Percentiles rank a stretch among this genome's conserved stretches.
phyloP scores from a whole-genome alignment of 192 early-diverging fungal species.

The Geosiphon pyriformis region DNA sequence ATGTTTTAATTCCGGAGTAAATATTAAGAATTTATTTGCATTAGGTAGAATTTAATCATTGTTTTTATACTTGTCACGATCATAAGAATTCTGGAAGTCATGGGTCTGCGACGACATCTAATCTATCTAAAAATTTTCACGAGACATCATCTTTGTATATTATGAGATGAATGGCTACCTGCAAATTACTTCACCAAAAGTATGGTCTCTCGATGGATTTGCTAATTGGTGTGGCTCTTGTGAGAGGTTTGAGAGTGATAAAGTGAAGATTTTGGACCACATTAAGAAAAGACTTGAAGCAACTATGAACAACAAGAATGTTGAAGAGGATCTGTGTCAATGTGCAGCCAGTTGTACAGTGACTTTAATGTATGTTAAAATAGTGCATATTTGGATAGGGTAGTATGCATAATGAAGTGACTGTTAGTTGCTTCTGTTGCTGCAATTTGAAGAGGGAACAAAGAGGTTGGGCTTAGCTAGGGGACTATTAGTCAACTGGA shows the following conservation, averaged over 20 bases:
- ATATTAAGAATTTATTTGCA: too few species aligned
- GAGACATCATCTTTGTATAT: too few species aligned
- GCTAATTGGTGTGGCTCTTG: slow-evolving; percentile 14
- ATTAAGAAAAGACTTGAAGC: slow-evolving; percentile 17
- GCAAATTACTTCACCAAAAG: slow-evolving; percentile 12
- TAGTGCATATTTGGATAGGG: slow-evolving; percentile 13
- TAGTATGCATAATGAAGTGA: slow-evolving; percentile 19
- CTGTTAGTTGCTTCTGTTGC: slow-evolving; percentile 17
- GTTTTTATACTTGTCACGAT: too few species aligned
- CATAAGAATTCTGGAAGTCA: too few species aligned
- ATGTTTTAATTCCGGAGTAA: too few species aligned
- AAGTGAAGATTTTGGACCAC: slow-evolving; percentile 19
- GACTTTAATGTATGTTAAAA: neutral
- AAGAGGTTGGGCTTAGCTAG: slow-evolving; percentile 15
- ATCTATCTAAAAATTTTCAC: too few species aligned
- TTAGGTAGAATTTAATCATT: too few species aligned
- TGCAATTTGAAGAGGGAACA: slow-evolving; percentile 21
- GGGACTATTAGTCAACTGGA: slow-evolving; percentile 25
- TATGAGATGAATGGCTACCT: slow-evolving; percentile 10
- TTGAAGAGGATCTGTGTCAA: neutral
- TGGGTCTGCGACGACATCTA: too few species aligned
- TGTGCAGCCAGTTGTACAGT: neutral
- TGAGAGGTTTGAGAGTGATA: slow-evolving; percentile 13
- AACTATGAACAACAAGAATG: slow-evolving; percentile 9
- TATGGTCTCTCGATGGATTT: slow-evolving; percentile 10